These are phyloP conservation scores for Ogataea pignaliae DNA, from an alignment of 805 yeast species.

Conservation along the genomic window DNA sequence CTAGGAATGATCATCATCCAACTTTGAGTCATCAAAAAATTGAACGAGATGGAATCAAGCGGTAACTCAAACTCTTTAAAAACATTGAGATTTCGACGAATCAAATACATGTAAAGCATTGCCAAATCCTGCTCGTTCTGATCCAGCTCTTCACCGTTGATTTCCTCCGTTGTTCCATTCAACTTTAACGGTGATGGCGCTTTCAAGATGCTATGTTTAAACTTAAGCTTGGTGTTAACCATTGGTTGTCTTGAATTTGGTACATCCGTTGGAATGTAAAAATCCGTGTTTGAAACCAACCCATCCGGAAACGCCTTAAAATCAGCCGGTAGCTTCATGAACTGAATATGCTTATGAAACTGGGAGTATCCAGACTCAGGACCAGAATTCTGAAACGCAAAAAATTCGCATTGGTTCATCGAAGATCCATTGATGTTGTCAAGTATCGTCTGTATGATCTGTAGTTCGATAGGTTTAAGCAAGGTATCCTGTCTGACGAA, in stretches of 20 bases:
- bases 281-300: slow-evolving; percentile 40
- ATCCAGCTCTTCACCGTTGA: slow-evolving; percentile 28
- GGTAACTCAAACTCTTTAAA: slow-evolving; percentile 45
- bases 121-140: slow-evolving; percentile 53
- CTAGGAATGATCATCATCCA: slow-evolving; percentile 92
- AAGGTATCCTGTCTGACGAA: slow-evolving; percentile 71
- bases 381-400: slow-evolving; percentile 89
- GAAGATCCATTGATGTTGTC: slow-evolving; percentile 39
- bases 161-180: slow-evolving; percentile 25
- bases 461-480: slow-evolving; percentile 65
- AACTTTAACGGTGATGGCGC: slow-evolving; percentile 34
- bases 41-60: slow-evolving; percentile 55
- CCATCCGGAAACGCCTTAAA: slow-evolving; percentile 56
- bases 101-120: slow-evolving; percentile 63
- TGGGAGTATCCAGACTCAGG: slow-evolving; percentile 90
- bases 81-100: slow-evolving; percentile 67
- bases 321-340: slow-evolving; percentile 62
- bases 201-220: slow-evolving; percentile 80
- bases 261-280: slow-evolving; percentile 49
- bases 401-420: slow-evolving; percentile 43
- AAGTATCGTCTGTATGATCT: slow-evolving; percentile 53
- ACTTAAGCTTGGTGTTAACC: slow-evolving; percentile 56
- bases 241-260: slow-evolving; percentile 49
- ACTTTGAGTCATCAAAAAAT: slow-evolving; percentile 72
- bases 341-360: slow-evolving; percentile 88